Percentiles rank a stretch among this genome's conserved stretches.
Conservation (phyloP, 208 protist genomes). For the Crithidia acanthocephali region DNA sequence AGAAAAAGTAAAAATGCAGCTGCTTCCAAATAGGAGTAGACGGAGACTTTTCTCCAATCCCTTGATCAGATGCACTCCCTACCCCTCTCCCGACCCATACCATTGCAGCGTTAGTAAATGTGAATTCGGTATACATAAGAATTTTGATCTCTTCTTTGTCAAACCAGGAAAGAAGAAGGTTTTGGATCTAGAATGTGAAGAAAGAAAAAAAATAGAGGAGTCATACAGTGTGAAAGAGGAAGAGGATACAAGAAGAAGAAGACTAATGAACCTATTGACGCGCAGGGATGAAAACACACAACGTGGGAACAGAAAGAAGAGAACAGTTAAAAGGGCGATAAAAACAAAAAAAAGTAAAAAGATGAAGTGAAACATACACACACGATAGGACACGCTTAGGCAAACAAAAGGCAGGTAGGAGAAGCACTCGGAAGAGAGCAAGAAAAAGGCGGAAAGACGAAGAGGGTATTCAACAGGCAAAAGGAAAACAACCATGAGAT, state of each 20-base stretch:
- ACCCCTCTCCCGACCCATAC: too few species aligned
- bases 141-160: background rate
- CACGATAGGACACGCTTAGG: background rate
- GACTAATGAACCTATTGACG: too few species aligned
- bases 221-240: background rate
- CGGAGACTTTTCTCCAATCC: background rate
- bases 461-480: background rate
- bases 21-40: background rate
- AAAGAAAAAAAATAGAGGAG: conserved; percentile 4
- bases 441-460: conserved; percentile 8
- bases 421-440: background rate
- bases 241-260: background rate
- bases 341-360: background rate
- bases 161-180: background rate
- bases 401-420: background rate
- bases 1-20: background rate
- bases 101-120: background rate
- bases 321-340: background rate
- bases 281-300: background rate
- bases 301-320: background rate
- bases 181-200: background rate
- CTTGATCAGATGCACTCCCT: background rate
- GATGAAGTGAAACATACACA: background rate
- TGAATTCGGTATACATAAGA: background rate
- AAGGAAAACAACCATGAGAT: conserved; percentile 8